Base-by-base conservation (phyloP, 805 yeast genomes). In the Clavispora santaluciae region DNA sequence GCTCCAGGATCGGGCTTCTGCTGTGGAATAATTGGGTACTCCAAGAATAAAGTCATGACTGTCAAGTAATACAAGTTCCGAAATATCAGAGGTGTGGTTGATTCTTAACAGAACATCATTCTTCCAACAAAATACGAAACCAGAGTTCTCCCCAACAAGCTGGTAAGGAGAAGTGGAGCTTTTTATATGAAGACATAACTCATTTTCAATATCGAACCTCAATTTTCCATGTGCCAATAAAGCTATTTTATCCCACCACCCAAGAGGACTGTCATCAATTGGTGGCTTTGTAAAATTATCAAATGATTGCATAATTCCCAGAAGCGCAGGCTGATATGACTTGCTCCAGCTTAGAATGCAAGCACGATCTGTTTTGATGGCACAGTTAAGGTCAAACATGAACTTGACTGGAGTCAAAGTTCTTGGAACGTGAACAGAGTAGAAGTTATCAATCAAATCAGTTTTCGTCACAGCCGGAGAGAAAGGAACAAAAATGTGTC, bases 51-150 rank as follows among this genome's bases (percentile, higher is more conserved):
- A 83, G 15, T 65, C 68, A 40, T 75, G 70, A 47, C 86, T 79
- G 26, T 72, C 73, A 24, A 81, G 69, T 16, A 69, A 63, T 30
- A 82, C 51, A 22, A 82, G 65, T 35, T 79, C 79, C 18, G 68
- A 66, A 1, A 78, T 68, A 33, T 69, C 64, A 1, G 66, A 66
- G 1, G 71, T 61, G n/a, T 71, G 76, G 58, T 81, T 80, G 15
- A 82, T 61, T 21, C 64, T 58, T 21, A 82, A 55, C 13, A 55
- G 56, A 0, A 77, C 81, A 42, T 76, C 70, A 20, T 78, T 73
- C 43, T 72, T 68, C 87, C 87, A 82, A 44, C 78, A 68, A 51
- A 81, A 82, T 0, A 78, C 79, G 44, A 81, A 68, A 4, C 89
- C 89, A 1, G 85, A 73, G 35, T 78, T 73, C 33, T 64, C 66